Percentiles rank a stretch among this genome's conserved stretches.
Conservation (phyloP, 75 land plant species). For the Isoetes taiwanensis region DNA sequence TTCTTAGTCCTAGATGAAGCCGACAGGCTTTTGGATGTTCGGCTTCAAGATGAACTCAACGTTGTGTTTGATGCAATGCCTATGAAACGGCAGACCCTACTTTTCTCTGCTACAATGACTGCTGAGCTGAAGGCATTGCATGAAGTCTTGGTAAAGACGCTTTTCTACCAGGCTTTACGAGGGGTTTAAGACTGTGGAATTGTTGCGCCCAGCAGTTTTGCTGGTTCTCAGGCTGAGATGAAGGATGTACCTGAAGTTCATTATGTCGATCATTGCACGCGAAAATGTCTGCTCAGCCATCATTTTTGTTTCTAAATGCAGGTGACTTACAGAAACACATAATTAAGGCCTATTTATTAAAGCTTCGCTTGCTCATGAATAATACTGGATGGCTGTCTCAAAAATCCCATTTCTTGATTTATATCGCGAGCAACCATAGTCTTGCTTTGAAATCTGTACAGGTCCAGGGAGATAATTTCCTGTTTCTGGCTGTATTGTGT, state of each 20-base stretch:
- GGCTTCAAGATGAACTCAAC: conserved; percentile 74
- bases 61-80: conserved; percentile 60
- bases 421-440: no score
- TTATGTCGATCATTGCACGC: conserved; percentile 67
- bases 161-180: conserved; percentile 82
- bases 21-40: conserved; percentile 82
- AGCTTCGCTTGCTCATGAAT: no score
- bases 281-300: conserved; percentile 67
- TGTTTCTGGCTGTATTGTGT: no score
- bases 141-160: conserved; percentile 74
- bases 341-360: no score
- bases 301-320: conserved; percentile 87
- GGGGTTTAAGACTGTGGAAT: conserved; percentile 87
- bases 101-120: conserved; percentile 98
- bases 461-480: no score
- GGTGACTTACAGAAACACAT: conserved; percentile 32
- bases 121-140: conserved; percentile 52
- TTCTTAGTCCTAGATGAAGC: conserved; percentile 97
- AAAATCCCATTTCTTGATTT: no score
- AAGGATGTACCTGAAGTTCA: conserved; percentile 73
- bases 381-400: no score
- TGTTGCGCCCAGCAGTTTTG: conserved; percentile 67
- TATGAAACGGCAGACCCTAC: conserved; percentile 61
- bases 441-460: no score
- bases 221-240: conserved; percentile 50